Percentiles rank a stretch among this genome's conserved stretches.
phyloP scores from a whole-genome alignment of 495 filamentous ascomycete genomes.

The Lasiosphaeria hispida region DNA sequence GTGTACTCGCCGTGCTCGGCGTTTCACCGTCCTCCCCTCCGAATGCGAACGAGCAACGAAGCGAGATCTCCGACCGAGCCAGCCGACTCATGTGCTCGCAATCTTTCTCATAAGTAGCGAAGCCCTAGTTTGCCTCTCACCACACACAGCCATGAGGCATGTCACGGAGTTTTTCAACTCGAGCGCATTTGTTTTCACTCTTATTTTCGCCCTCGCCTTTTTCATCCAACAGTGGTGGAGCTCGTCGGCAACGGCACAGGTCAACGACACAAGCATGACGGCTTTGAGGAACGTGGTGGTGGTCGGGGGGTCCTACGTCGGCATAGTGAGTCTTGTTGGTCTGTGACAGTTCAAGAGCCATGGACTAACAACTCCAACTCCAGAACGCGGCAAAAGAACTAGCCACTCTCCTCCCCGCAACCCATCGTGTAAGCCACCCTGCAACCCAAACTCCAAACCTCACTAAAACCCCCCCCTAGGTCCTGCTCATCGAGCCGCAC shows the following conservation, averaged over 20 bases:
- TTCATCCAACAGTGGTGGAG: too few relatives aligned
- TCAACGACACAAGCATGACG: conserved; percentile 8
- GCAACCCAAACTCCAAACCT: background rate
- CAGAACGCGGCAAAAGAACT: conserved; percentile 28
- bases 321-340: conserved; percentile 22
- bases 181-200: background rate
- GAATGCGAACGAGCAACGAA: background rate
- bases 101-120: too few relatives aligned
- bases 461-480: conserved; percentile 22
- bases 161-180: too few relatives aligned
- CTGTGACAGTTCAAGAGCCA: too few relatives aligned
- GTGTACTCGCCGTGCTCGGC: background rate
- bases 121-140: too few relatives aligned
- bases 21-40: background rate
- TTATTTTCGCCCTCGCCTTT: background rate
- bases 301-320: conserved; percentile 29
- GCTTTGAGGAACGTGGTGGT: conserved; percentile 27
- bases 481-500: conserved; percentile 50
- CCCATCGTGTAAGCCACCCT: conserved; percentile 26
- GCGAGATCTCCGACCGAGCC: too few relatives aligned
- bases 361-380: background rate
- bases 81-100: too few relatives aligned
- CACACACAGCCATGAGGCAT: too few relatives aligned
- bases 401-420: conserved; percentile 24
- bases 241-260: background rate